Evolutionary conservation across 1,284 basidiomycete genomes (phyloP), one percentile per base, ranked within the genome.

Genomic region (Agaricales sp.): DNA sequence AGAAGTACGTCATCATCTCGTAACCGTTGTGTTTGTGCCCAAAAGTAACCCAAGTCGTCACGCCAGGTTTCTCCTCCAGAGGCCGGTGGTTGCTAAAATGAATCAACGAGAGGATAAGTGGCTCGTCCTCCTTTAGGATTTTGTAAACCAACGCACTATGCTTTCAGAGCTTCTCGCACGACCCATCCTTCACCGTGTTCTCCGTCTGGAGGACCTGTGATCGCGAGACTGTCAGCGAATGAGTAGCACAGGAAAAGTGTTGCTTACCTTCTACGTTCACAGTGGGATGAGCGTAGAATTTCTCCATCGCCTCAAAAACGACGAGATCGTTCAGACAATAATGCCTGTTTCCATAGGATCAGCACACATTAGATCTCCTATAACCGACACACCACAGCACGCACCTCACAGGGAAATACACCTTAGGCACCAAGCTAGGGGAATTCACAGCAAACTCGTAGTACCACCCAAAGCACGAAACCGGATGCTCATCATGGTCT

Each of bases 1-100:
- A 62, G 53, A 63, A 63, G 47, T 63, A 63, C 43, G 50, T 62
- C 14, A 61, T 63, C 23, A 63, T 24, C 45, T 63, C 62, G 57
- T 58, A 63, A 6, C 59, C 61, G 24, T 56, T 55, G 45, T 58
- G 57, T 51, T 63, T 63, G 2, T 60, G 41, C 11, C 58, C 62
- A 45, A 63, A 57, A 2, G 62, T 63, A 19, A 63, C 58, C 30
- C 62, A 62, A 18, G 60, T 62, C 50, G 61, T 58, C 20, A 62
- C 62, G 6, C 62, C 62, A 18, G 54, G 53, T 30, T 50, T 52
- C 22, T 54, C 47, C 12, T 51, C 48, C 6, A 63, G 51, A 13
- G 41, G 21, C 23, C 62, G 60, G 49, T 63, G 61, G 24, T 57
- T 55, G 45, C 62, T 63, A 16, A 8, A 41, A 41, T 16, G 6